Base-by-base conservation (phyloP, 31 red algal species). In the Endocladia muricata region DNA sequence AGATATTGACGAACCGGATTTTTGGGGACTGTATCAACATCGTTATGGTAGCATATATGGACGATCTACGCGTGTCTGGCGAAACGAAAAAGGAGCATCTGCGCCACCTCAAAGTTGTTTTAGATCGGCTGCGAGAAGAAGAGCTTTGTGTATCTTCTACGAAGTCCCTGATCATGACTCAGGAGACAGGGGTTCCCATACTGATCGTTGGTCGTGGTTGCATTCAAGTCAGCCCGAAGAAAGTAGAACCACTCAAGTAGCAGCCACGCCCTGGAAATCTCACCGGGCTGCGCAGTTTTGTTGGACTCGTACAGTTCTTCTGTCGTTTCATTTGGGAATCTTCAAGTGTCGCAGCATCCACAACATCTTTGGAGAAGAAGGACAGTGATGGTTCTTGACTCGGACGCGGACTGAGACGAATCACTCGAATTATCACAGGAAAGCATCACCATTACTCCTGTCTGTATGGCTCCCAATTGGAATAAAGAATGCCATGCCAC, bases 261-360 rank as follows among this genome's bases (percentile, higher is more conserved):
- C 38, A 34, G 61, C 61, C 61, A 19, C 32, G 38, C 21, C 61
- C 61, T 30, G 32, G n/a, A 30, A 37, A 28, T 66, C 25, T 66
- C 44, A 66, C 61, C 19, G 6, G 38, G 32, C 38, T 66, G 61
- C 25, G 61, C 32, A 66, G 25, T 66, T 66, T 66, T 33, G 21
- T 66, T 33, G 61, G 61, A 21, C 61, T 66, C 21, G n/a, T 66
- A 30, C 61, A 66, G 25, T 66, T 66, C 44, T 49, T 66, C 32
- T 34, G 6, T 37, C 25, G 61, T 28, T 66, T 66, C 15, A 66
- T 66, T 30, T 19, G 19, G 61, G 33, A 30, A 19, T 66, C 38
- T 34, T 66, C 61, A 21, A 34, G 31, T 21, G 38, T 30, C 3
- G 61, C 61, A 33, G 32, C 61, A 33, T 19, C 61, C 38, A 28